Base-by-base conservation (phyloP, 169 alveolate genomes). In the Theileria sp. region DNA sequence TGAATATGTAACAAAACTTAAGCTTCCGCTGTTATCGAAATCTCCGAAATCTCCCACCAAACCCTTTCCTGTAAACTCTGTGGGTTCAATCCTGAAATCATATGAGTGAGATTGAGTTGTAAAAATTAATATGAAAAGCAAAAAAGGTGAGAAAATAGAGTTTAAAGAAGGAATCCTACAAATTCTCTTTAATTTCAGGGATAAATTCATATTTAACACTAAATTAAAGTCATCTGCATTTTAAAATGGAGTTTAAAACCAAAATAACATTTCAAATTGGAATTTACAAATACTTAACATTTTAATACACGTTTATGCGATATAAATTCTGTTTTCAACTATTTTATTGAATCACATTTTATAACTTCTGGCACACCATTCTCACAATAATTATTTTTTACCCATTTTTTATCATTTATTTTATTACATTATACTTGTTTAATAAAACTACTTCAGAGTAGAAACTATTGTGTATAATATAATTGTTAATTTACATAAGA, bases 1-100 rank as follows among this genome's bases (percentile, higher is more conserved):
- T 23, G 77, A 19, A 44, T 69, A 69, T 8, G 77, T 70, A 54
- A 71, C 44, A 34, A 49, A 79, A 30, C 72, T 77, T 8, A 83
- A 51, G 28, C 58, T 60, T 8, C 89, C 89, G 64, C 54, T 58
- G 71, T 75, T 51, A 64, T 83, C 78, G 67, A 62, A 83, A 65
- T 83, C 89, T 19, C 89, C 89, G 61, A 77, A 83, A 67, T 83
- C 89, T 10, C 82, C 60, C 12, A 81, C 73, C 10, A 44, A 36
- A 19, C 88, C 88, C 26, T 56, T 28, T 21, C 74, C 68, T 62
- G 10, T 44, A 36, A 81, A 75, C 38, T 21, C 32, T 25, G 66
- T 34, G 36, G 79, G 19, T 23, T 62, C 51, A 15, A 25, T 66
- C 51, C 60, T 81, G 15, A 75, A 64, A 7, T 80, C 81, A 38